phyloP scores from a whole-genome alignment of 495 filamentous ascomycete genomes.

The Xylaria telfairii region DNA sequence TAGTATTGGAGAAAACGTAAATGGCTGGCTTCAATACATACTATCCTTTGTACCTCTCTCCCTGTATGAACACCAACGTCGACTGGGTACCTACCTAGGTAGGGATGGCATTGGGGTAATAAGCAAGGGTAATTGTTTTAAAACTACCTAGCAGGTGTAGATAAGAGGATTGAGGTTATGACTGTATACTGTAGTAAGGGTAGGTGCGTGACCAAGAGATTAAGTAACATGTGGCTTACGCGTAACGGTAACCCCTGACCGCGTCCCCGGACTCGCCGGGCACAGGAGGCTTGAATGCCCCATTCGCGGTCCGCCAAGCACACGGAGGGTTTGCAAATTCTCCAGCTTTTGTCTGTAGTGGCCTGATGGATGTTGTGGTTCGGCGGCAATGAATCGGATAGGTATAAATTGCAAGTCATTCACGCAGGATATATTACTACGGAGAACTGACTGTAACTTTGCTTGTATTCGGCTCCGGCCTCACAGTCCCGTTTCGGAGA shows the following conservation, averaged over 20 bases:
- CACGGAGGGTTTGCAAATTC: neutral
- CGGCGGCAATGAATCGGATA: neutral
- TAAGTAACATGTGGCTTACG: neutral
- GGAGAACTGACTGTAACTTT: neutral
- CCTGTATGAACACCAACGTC: neutral
- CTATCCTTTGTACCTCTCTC: neutral
- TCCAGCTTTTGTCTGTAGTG: neutral
- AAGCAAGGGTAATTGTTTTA: conserved; percentile 2
- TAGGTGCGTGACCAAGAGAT: too few relatives aligned
- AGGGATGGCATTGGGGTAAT: neutral
- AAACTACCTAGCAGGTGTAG: neutral
- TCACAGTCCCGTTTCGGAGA: neutral
- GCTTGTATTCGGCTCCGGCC: neutral
- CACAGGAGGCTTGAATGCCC: neutral
- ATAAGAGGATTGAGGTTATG: neutral
- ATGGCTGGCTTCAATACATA: neutral
- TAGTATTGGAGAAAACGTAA: too few relatives aligned
- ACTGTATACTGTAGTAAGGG: too few relatives aligned
- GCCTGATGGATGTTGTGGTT: neutral
- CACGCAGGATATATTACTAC: neutral
- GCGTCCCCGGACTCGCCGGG: neutral
- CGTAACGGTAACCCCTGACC: neutral
- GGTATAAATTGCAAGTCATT: neutral
- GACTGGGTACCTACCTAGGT: neutral
- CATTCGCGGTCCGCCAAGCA: neutral